Evolutionary conservation across 495 filamentous ascomycete species (phyloP), one percentile per base, ranked within the genome.

Genomic region (Talaromyces ruber): DNA sequence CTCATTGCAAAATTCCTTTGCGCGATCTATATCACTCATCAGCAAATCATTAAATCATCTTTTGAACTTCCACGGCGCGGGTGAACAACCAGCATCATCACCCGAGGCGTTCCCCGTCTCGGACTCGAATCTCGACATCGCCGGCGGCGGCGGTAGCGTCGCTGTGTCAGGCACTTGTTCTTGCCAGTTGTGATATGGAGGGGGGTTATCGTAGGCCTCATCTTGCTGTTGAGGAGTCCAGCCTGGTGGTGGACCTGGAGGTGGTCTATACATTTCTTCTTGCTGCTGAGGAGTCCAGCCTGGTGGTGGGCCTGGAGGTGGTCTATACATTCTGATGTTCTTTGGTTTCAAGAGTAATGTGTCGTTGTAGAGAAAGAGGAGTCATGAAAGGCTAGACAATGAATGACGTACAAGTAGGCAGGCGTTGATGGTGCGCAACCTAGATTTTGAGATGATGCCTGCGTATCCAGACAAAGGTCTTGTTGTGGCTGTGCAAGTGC

Each of bases 111-210:
- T 97, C 64, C 86, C 87, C 1, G 87, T 81, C 4, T 83, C 83
- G 18, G 90, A 93, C 45, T 65, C 69, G 52, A 88, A 82, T 66
- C 86, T 84, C 39, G 85, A 83, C 63, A 92, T 74, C 51, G 80
- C 74, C 2, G 93, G 92, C 0, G 93, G 91, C 2, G 93, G 93
- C 0, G 92, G 92, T 56, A 96, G 86, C 37, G 86, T 80, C 1
- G 90, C 75, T 26, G 83, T 94, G 71, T 96, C 92, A 3, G 89
- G 90, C 11, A 95, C 84, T 5, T 84, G 80, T 26, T 84, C 79
- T 66, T 88, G 80, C 92, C 91, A 95, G 77, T 92, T 89, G 69
- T 95, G 89, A 66, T 88, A 84, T 26, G 81, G 77, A 28, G 86
- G 84, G 6, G 83, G 82, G 1, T 82, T 69, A 18, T 59, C 39